Conservation (phyloP, 805 yeast genomes). For the Yarrowia sp. region DNA sequence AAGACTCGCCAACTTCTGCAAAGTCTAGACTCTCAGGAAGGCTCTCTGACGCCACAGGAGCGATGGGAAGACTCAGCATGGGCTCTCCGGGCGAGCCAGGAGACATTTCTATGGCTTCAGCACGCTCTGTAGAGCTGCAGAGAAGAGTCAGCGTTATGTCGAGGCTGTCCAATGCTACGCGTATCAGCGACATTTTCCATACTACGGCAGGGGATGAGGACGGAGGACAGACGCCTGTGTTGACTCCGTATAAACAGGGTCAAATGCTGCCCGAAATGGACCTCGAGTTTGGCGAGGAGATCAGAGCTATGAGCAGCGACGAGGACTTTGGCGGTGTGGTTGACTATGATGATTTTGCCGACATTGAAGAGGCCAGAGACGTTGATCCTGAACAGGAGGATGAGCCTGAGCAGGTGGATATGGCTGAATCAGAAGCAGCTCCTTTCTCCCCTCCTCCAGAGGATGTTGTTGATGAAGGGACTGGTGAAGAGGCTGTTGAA, state of each 20-base stretch:
- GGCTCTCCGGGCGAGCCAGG: not conserved
- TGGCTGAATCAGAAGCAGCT: not conserved
- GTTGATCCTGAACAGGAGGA: not conserved
- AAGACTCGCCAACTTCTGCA: not conserved
- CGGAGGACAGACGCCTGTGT: not conserved
- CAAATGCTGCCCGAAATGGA: slow-evolving; percentile 18
- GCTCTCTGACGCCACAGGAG: not conserved
- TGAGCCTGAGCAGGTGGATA: not conserved
- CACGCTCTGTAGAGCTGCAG: slow-evolving; percentile 6
- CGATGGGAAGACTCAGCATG: not conserved
- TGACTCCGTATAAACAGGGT: not conserved
- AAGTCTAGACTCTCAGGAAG: not conserved
- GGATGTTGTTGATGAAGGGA: not conserved
- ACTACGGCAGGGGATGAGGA: not conserved
- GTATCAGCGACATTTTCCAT: slow-evolving; percentile 6
- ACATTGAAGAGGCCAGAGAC: not conserved
- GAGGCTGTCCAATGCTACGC: slow-evolving; percentile 11
- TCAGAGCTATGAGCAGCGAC: not conserved
- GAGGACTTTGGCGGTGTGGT: slow-evolving; percentile 9
- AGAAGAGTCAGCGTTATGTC: slow-evolving; percentile 2
- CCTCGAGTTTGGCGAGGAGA: slow-evolving; percentile 11
- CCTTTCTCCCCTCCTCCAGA: not conserved
- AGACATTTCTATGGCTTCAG: not conserved
- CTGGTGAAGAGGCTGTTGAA: no score
- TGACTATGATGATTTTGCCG: not conserved